A percentile compares a stretch with the other conserved stretches of the same genome.
Conservation (phyloP, 192 early-diverging fungal species). For the Coemansia sp. region DNA sequence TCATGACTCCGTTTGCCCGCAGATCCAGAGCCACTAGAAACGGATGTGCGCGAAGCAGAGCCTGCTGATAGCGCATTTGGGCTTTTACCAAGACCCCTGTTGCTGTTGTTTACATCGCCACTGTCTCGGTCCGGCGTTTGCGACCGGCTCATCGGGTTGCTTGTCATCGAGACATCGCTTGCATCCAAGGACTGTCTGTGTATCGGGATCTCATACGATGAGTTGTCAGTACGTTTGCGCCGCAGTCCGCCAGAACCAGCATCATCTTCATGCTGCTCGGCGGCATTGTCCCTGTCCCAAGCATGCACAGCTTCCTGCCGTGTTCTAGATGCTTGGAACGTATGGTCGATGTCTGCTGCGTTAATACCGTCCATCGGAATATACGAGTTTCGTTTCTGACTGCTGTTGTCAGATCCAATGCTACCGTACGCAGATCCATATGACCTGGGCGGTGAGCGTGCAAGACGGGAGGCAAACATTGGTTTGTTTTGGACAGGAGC, state of each 20-base stretch:
- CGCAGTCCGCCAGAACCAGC: neutral
- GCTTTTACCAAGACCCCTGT: neutral
- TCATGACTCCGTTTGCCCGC: neutral
- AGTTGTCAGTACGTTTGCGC: neutral
- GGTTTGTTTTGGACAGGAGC: slow-evolving; percentile 6
- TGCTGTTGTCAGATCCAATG: slow-evolving; percentile 14
- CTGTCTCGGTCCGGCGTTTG: slow-evolving; percentile 24
- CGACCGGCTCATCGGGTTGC: slow-evolving; percentile 35
- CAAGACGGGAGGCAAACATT: slow-evolving; percentile 10
- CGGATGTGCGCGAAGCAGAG: neutral
- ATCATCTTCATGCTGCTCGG: neutral
- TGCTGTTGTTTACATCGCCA: neutral
- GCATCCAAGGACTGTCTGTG: slow-evolving; percentile 28
- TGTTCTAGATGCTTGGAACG: slow-evolving; percentile 22
- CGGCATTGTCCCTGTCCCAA: neutral
- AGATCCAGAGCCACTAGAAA: neutral
- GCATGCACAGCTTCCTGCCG: neutral
- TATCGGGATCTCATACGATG: slow-evolving; percentile 10
- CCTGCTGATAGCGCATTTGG: neutral
- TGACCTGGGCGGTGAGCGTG: slow-evolving; percentile 24
- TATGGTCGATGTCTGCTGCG: slow-evolving; percentile 29
- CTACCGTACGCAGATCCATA: slow-evolving; percentile 15
- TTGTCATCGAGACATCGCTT: slow-evolving; percentile 51
- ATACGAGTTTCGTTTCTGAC: slow-evolving; percentile 15
- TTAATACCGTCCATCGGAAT: slow-evolving; percentile 24